phyloP scores from a whole-genome alignment of 495 filamentous ascomycete species.

The Annulohypoxylon bovei region DNA sequence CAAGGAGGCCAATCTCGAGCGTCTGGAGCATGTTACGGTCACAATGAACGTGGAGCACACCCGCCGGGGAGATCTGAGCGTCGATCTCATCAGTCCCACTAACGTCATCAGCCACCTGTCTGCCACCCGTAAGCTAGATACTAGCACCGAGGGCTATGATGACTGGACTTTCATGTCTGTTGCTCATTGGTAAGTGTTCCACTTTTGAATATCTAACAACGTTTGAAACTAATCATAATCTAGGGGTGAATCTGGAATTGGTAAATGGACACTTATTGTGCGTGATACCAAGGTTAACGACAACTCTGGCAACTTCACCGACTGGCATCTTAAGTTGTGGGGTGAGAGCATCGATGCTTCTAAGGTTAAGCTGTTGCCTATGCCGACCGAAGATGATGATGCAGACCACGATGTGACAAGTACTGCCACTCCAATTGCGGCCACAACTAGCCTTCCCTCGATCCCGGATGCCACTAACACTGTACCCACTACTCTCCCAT shows the following conservation, averaged over 20 bases:
- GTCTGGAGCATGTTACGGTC: conserved; percentile 92
- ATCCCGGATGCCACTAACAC: conserved; percentile 42
- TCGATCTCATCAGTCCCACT: conserved; percentile 87
- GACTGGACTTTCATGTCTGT: conserved; percentile 99
- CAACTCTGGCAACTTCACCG: conserved; percentile 77
- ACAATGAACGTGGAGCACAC: conserved; percentile 95
- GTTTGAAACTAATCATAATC: conserved; percentile 30
- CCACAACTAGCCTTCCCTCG: conserved; percentile 53
- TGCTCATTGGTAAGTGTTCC: conserved; percentile 81
- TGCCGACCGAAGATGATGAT: conserved; percentile 87
- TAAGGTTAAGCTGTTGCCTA: conserved; percentile 75
- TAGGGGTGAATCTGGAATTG: conserved; percentile 89
- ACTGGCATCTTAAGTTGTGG: conserved; percentile 96
- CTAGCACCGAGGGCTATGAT: conserved; percentile 73
- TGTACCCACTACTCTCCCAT: conserved; percentile 60
- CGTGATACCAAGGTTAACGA: conserved; percentile 86
- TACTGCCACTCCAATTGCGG: conserved; percentile 53
- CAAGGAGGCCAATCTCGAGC: conserved; percentile 80
- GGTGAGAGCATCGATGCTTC: conserved; percentile 82
- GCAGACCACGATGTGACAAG: conserved; percentile 72
- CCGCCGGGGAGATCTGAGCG: conserved; percentile 88
- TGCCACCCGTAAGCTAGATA: conserved; percentile 73
- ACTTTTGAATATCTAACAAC: conserved; percentile 8
- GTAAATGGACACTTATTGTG: conserved; percentile 89
- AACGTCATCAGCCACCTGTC: conserved; percentile 87